Evolutionary conservation across 495 filamentous ascomycete species (phyloP).

Genomic region (Platismatia glauca): DNA sequence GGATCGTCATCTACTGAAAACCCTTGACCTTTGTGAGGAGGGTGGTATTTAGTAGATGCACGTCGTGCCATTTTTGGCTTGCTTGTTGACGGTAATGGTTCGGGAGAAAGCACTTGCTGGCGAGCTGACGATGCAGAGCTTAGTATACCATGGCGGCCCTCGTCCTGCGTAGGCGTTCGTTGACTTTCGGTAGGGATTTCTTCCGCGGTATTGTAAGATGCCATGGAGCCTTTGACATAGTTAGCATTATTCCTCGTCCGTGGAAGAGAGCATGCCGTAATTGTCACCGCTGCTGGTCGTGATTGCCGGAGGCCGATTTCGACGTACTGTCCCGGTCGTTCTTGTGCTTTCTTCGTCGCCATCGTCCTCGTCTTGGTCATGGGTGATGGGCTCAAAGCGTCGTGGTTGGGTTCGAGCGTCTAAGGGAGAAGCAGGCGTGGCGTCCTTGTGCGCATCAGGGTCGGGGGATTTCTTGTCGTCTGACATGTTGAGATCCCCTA

Average conservation of each 20-base stretch:
- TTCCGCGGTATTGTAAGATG: constrained; percentile 24
- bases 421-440: constrained; percentile 25
- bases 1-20: constrained; percentile 93
- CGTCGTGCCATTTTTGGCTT: constrained; percentile 61
- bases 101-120: constrained; percentile 46
- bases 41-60: constrained; percentile 61
- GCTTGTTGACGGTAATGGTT: constrained; percentile 40
- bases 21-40: constrained; percentile 71
- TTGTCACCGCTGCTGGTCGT: constrained; percentile 14
- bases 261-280: constrained; percentile 14
- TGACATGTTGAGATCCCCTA: constrained; percentile 9
- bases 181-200: constrained; percentile 28
- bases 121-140: constrained; percentile 17
- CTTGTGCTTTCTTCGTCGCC: constrained; percentile 13
- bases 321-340: constrained; percentile 20
- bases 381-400: constrained; percentile 27
- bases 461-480: constrained; percentile 15
- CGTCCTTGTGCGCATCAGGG: constrained; percentile 14
- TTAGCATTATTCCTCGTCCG: not conserved
- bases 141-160: constrained; percentile 5
- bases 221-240: constrained; percentile 15
- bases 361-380: constrained; percentile 6
- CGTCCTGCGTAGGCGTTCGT: constrained; percentile 23
- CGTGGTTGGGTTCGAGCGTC: constrained; percentile 25
- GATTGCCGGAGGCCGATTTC: constrained; percentile 23